A percentile compares a stretch with the other conserved stretches of the same genome.
Evolutionary conservation across 306 rosid genomes (phyloP).

Genomic region (Prinsepia uniflora): DNA sequence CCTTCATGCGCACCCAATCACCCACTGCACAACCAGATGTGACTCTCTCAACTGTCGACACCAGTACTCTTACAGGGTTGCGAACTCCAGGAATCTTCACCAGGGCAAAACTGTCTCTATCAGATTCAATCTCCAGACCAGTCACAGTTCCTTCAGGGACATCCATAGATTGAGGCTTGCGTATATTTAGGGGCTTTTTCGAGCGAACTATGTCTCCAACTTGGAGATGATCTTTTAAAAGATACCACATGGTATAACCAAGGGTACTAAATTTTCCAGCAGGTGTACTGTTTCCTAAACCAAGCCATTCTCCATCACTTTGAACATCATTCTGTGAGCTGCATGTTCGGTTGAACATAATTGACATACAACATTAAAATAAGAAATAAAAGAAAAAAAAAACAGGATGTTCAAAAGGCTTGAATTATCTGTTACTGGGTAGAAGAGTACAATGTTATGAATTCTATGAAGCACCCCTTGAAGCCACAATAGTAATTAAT

Average conservation of each 20-base stretch:
- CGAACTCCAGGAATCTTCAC: slow-evolving; percentile 57
- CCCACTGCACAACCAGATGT: slow-evolving; percentile 55
- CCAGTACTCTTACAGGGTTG: slow-evolving; percentile 56
- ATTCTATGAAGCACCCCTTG: not conserved
- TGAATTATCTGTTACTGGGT: not conserved
- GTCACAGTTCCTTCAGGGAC: slow-evolving; percentile 65
- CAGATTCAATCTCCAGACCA: slow-evolving; percentile 49
- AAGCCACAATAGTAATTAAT: not conserved
- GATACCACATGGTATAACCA: slow-evolving; percentile 52
- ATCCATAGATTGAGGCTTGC: slow-evolving; percentile 53
- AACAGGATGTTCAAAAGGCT: not conserved
- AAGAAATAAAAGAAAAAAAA: not conserved
- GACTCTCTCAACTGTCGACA: slow-evolving; percentile 58
- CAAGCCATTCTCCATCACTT: slow-evolving; percentile 62
- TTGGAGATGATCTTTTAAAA: slow-evolving; percentile 61
- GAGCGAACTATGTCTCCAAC: slow-evolving; percentile 67
- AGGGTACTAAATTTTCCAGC: slow-evolving; percentile 35
- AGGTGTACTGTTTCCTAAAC: slow-evolving; percentile 33
- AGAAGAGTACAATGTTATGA: not conserved
- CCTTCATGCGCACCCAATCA: slow-evolving; percentile 65
- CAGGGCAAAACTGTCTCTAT: slow-evolving; percentile 38
- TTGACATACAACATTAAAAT: slow-evolving; percentile 4
- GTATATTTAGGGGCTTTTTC: slow-evolving; percentile 50
- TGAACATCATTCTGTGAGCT: slow-evolving; percentile 49
- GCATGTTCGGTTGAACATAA: slow-evolving; percentile 24